phyloP scores from a whole-genome alignment of 306 rosid genomes.

The Senna tora region DNA sequence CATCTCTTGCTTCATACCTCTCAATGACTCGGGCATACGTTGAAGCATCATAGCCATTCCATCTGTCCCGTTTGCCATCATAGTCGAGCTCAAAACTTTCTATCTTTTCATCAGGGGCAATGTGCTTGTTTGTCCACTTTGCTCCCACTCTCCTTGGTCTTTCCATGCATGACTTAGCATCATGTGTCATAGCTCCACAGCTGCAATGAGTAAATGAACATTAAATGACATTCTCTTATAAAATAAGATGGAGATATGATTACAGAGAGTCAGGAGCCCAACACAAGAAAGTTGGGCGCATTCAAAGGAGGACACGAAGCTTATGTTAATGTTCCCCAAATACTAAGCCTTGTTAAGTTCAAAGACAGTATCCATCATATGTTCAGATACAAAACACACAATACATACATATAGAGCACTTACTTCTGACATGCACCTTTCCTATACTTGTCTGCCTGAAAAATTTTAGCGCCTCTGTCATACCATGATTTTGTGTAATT shows the following conservation, averaged over 20 bases:
- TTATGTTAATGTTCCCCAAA: too few relatives aligned
- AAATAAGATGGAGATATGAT: too few relatives aligned
- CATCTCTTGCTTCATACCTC: conserved; percentile 65
- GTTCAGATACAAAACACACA: neutral
- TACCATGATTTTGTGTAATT: conserved; percentile 65
- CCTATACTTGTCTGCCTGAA: conserved; percentile 52
- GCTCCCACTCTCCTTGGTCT: conserved; percentile 60
- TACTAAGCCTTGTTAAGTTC: too few relatives aligned
- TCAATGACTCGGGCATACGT: conserved; percentile 59
- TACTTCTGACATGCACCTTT: conserved; percentile 71
- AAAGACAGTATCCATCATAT: neutral
- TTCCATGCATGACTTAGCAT: conserved; percentile 57
- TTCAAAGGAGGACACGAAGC: neutral
- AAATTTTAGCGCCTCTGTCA: conserved; percentile 64
- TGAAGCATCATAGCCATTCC: conserved; percentile 73
- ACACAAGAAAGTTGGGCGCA: too few relatives aligned
- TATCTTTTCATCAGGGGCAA: conserved; percentile 70
- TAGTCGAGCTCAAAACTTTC: conserved; percentile 65
- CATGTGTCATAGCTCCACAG: conserved; percentile 68
- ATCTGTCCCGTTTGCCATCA: conserved; percentile 67
- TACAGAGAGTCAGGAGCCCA: too few relatives aligned
- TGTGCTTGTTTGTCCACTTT: conserved; percentile 59
- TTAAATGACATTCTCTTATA: neutral
- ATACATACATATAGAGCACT: too few relatives aligned
- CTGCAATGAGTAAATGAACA: conserved; percentile 11